Percentiles rank a stretch among this genome's conserved stretches.
phyloP scores from a whole-genome alignment of 768 basidiomycete species.

The Naganishia vaughanmartiniae region DNA sequence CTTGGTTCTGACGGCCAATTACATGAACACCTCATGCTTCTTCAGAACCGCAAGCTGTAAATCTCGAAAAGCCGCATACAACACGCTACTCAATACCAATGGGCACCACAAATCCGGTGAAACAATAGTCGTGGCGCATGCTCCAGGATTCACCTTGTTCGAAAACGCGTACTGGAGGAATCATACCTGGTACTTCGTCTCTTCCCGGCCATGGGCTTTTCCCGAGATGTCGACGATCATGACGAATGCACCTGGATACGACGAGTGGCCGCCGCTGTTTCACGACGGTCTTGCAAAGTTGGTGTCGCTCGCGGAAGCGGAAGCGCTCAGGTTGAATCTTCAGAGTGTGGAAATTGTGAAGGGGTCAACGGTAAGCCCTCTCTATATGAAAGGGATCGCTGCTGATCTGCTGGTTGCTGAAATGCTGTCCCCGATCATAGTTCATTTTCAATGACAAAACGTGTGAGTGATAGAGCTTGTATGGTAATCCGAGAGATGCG shows the following conservation, averaged over 20 bases:
- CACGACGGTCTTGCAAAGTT: constrained; percentile 26
- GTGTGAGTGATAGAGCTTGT: constrained; percentile 31
- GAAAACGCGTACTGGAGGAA: constrained; percentile 41
- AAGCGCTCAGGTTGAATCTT: constrained; percentile 29
- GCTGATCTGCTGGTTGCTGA: background rate
- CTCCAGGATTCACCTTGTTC: constrained; percentile 39
- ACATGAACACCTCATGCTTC: background rate
- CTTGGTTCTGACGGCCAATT: background rate
- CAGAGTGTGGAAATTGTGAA: constrained; percentile 26
- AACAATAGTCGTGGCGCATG: constrained; percentile 33
- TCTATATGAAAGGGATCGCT: background rate
- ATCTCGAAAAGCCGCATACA: background rate
- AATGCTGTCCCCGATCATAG: constrained; percentile 7
- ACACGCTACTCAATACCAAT: too few species aligned
- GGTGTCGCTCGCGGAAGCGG: constrained; percentile 26
- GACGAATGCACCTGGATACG: constrained; percentile 5
- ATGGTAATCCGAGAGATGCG: too few species aligned
- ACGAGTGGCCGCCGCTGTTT: constrained; percentile 4
- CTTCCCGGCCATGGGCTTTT: constrained; percentile 37
- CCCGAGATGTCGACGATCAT: constrained; percentile 29
- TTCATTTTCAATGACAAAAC: constrained; percentile 40
- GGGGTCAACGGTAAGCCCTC: constrained; percentile 32
- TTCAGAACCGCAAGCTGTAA: background rate
- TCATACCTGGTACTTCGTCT: constrained; percentile 36
- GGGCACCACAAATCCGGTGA: background rate